Base-by-base conservation (phyloP, 371 early-diverging fungal species). In the Mortierella sp. region DNA sequence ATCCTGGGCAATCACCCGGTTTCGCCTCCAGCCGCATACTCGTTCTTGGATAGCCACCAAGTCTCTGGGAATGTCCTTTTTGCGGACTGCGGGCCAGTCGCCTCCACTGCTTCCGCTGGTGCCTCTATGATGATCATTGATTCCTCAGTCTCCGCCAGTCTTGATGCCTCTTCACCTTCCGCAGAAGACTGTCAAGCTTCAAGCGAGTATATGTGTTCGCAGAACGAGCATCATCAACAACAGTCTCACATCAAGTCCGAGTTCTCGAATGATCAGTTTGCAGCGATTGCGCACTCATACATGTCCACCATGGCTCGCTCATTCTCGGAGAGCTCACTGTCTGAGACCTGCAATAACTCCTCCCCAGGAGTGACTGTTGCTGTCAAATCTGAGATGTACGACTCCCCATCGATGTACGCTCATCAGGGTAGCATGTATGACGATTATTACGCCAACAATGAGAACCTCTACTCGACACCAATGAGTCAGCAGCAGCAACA, bases 241-340 rank as follows among this genome's bases (percentile, higher is more conserved):
- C 65, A 49, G 37, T 44, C 58, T 11, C 8, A 11, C 6, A 8
- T 56, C 52, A 62, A 57, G 58, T 14, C 57, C 23, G 70, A 66
- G 55, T 60, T 49, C 59, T 57, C 68, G 24, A 63, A 62, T 28
- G 68, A 53, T n/a, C 59, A 73, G n/a, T 50, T 73, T 46, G 63
- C 72, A 1, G 50, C 64, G 26, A 63, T 67, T 42, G 68, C 68
- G 4, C 57, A 59, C 6, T 43, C 50, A 28, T 67, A 67, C 48
- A 68, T 75, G 68, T 49, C 62, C 60, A 41, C 75, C 4, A 75
- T 75, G 69, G 56, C 64, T 44, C 75, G 68, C 31, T 75, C 75
- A 30, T 63, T 68, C 48, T 68, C 75, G n/a, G 69, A 75, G 0
- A 39, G 60, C 30, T 63, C 67, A 51, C 41, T 75, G 27, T 56